These are phyloP conservation scores for Diplodia seriata DNA, from an alignment of 2,329 filamentous ascomycete species.

Conservation along the genomic window DNA sequence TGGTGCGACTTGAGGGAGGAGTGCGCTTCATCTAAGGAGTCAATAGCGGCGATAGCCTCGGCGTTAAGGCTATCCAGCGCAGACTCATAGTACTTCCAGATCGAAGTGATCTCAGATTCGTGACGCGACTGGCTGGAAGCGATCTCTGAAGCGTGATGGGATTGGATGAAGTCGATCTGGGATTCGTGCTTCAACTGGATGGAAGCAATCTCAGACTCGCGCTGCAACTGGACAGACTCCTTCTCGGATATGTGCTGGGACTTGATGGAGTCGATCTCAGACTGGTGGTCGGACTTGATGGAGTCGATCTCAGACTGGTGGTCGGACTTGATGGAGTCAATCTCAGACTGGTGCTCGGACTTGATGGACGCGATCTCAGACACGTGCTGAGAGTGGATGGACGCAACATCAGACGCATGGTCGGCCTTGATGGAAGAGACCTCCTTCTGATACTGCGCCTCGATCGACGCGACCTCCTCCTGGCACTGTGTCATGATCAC, in stretches of 20 bases:
- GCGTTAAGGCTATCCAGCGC: no score
- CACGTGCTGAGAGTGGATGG: not conserved
- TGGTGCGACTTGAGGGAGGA: no score
- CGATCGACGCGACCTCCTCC: no score
- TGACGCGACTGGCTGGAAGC: not conserved
- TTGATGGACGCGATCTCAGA: no score
- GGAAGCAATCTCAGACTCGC: not conserved
- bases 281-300: not conserved
- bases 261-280: not conserved
- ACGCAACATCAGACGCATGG: not conserved
- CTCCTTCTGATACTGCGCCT: not conserved
- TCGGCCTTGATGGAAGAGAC: fast-evolving
- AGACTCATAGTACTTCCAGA: no score
- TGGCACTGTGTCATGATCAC: not conserved
- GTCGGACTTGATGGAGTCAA: not conserved
- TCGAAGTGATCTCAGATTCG: not conserved
- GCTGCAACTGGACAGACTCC: not conserved
- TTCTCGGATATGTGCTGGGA: not conserved
- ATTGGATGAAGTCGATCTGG: not conserved
- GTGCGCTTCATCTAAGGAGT: no score
- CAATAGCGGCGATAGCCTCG: no score
- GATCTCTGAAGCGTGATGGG: not conserved
- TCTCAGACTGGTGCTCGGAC: not conserved
- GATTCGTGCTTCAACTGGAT: not conserved
- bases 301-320: not conserved